These are phyloP conservation scores for Coemansia sp. DNA, from an alignment of 192 early-diverging fungal species.

Conservation along the genomic window DNA sequence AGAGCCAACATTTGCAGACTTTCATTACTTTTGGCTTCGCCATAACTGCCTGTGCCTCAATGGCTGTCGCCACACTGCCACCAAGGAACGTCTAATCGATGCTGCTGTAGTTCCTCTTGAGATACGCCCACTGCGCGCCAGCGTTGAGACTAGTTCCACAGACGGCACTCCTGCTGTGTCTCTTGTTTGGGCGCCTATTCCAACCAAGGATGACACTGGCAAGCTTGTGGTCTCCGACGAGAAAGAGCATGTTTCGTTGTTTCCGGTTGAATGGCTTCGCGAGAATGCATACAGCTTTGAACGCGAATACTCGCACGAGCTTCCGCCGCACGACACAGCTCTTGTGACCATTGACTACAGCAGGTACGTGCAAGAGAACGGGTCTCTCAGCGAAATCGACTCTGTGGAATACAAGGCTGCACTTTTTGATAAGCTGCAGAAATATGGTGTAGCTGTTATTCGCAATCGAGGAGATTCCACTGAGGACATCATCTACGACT, in stretches of 20 bases:
- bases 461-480: constrained; percentile 47
- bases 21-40: constrained; percentile 57
- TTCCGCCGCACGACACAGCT: constrained; percentile 41
- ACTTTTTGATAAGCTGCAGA: constrained; percentile 30
- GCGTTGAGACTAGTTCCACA: neutral
- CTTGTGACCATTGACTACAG: constrained; percentile 46
- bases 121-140: constrained; percentile 43
- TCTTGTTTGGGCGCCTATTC: constrained; percentile 46
- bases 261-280: constrained; percentile 40
- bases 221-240: constrained; percentile 25
- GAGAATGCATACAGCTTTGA: constrained; percentile 43
- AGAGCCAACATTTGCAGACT: constrained; percentile 29
- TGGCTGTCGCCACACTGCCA: constrained; percentile 47
- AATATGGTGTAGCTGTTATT: constrained; percentile 52
- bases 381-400: neutral
- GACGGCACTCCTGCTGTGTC: constrained; percentile 22
- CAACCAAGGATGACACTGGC: constrained; percentile 42
- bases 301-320: constrained; percentile 28
- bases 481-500: constrained; percentile 55
- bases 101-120: constrained; percentile 45
- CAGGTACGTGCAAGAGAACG: constrained; percentile 13
- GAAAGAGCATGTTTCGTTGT: constrained; percentile 40
- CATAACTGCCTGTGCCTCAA: constrained; percentile 56
- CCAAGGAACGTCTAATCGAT: constrained; percentile 54
- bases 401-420: constrained; percentile 24